phyloP scores from a whole-genome alignment of 2,329 filamentous ascomycete species.

The Sclerotinia glacialis region DNA sequence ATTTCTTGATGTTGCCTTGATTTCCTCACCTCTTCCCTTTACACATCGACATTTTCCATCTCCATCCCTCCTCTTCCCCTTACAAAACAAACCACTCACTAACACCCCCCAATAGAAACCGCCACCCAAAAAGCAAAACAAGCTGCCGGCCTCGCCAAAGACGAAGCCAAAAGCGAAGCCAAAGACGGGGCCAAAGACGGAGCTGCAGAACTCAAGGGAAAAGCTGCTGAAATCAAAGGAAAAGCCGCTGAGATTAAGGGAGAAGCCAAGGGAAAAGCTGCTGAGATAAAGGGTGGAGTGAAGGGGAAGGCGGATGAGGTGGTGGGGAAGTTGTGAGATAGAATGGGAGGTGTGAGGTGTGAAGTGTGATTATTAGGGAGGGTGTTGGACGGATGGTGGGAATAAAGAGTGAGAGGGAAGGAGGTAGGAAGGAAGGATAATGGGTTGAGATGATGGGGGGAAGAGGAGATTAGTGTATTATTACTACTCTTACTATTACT shows the following conservation, averaged over 20 bases:
- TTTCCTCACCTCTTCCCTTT: too few species aligned
- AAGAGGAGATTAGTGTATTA: background rate
- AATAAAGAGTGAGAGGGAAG: background rate
- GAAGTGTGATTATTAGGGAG: background rate
- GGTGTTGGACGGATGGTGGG: background rate
- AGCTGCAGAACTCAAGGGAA: conserved; percentile 42
- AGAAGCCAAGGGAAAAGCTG: conserved; percentile 40
- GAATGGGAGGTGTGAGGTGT: background rate
- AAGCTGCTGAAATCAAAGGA: conserved; percentile 43
- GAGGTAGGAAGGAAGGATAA: too few species aligned
- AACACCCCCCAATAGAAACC: conserved; percentile 36
- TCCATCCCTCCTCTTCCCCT: too few species aligned
- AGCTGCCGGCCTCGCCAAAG: conserved; percentile 40
- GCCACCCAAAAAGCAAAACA: conserved; percentile 50
- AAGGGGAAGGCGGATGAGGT: conserved; percentile 31
- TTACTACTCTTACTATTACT: too few species aligned
- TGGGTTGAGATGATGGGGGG: too few species aligned
- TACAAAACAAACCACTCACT: background rate
- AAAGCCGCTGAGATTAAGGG: conserved; percentile 41
- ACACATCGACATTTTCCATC: background rate
- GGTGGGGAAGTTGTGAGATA: background rate
- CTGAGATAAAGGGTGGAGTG: conserved; percentile 43
- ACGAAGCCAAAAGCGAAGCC: conserved; percentile 39
- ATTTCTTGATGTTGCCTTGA: too few species aligned
- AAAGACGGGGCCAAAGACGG: conserved; percentile 36